Base-by-base conservation (phyloP, 352 stramenopile species). In the Pythium aristosporum region DNA sequence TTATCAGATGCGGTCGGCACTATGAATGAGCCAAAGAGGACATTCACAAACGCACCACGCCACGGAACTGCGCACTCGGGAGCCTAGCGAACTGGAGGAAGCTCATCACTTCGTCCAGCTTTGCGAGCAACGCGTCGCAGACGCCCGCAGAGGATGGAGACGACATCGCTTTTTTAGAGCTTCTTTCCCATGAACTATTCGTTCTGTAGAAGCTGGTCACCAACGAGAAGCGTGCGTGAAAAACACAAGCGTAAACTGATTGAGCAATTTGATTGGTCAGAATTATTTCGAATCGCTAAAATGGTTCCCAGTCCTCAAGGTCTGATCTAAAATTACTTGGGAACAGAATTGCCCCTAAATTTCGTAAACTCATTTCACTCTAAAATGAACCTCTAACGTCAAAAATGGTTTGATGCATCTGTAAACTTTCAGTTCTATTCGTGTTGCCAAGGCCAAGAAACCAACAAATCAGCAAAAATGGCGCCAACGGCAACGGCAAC, bases 81-180 rank as follows among this genome's bases (percentile, higher is more conserved):
- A 77, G 69, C 65, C 69, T 78, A 16, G 83, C 63, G 55, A 91
- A 94, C 70, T 75, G 72, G 49, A 94, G 60, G 65, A 91, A 94
- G 74, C 85, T 82, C 83, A 94, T 94, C 54, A 94, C 78, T 61
- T 94, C 85, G 39, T 91, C 79, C 23, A 94, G 75, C 61, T 92
- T 94, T 57, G 79, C 83, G 69, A 91, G 60, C 18, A 92, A 72
- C 41, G 73, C 75, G 51, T 89, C 85, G 71, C 85, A 94, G n/a
- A 77, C 75, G 43, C 51, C 53, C 15, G 37, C 13, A 44, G 53
- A 21, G 20, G 63, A 69, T 43, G 56, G 53, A 56, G 63, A 57
- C 63, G 63, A 7, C 47, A 69, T 69, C 42, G 54, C 48, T 53
- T 30, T 30, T 30, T 30, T 58, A 55, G 15, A 30, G 16, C 56